Percentiles rank a stretch among this genome's conserved stretches.
Evolutionary conservation across 176 grass and related monocot species (phyloP).

Genomic region (Leersia perrieri): DNA sequence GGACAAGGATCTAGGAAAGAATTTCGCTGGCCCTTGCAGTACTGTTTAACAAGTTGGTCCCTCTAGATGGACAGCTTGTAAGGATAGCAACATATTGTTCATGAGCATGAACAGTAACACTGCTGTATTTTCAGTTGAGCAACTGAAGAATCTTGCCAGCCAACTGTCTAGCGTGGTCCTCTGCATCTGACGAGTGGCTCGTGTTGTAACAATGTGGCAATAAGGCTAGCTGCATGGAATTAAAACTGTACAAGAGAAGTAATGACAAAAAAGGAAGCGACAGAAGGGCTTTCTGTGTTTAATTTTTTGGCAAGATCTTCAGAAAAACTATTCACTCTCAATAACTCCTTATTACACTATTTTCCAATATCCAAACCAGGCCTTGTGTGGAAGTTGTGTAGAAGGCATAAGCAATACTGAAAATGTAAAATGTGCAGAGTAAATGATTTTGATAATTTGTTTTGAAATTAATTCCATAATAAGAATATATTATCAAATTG

Average conservation of each 20-base stretch:
- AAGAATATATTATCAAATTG: slow-evolving; percentile 1
- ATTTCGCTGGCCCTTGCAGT: background rate
- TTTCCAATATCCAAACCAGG: background rate
- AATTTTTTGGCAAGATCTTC: background rate
- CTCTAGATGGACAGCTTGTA: slow-evolving; percentile 35
- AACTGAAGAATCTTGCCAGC: slow-evolving; percentile 50
- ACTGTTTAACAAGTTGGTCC: slow-evolving; percentile 14
- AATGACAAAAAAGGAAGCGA: slow-evolving; percentile 10
- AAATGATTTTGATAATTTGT: background rate
- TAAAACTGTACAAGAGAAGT: slow-evolving; percentile 8
- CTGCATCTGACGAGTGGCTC: slow-evolving; percentile 19
- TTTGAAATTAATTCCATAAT: background rate
- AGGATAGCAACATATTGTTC: slow-evolving; percentile 36
- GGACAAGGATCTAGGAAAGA: slow-evolving; percentile 5
- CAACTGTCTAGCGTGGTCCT: slow-evolving; percentile 36
- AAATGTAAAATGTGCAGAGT: background rate
- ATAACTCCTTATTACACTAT: background rate
- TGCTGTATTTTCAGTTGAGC: slow-evolving; percentile 39
- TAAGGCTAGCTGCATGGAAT: background rate
- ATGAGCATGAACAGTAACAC: slow-evolving; percentile 35
- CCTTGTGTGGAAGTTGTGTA: background rate
- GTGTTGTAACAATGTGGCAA: slow-evolving; percentile 18
- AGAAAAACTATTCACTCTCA: background rate
- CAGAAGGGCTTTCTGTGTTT: background rate
- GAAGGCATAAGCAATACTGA: background rate